Conservation (phyloP, 306 rosid genomes). For the Prunus campanulata region DNA sequence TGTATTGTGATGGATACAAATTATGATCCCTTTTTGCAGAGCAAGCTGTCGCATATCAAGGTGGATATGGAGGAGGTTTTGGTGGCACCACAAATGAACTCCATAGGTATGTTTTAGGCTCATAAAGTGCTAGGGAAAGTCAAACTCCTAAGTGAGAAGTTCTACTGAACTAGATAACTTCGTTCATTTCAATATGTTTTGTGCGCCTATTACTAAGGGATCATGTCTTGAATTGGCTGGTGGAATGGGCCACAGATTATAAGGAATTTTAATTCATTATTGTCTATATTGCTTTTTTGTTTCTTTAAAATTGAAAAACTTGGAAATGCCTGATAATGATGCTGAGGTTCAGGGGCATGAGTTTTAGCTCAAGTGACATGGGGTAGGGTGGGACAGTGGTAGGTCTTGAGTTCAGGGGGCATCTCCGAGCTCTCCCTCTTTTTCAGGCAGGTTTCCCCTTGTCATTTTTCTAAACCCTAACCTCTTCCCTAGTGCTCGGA, state of each 20-base stretch:
- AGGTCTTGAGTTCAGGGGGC: background rate
- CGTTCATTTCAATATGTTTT: no score
- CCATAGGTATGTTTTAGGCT: slow-evolving; percentile 46
- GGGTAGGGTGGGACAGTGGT: background rate
- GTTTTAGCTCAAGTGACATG: background rate
- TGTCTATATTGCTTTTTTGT: background rate
- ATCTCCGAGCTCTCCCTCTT: no score
- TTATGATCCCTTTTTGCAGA: slow-evolving; percentile 41
- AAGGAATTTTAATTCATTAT: background rate
- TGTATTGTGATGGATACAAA: background rate
- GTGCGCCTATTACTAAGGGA: background rate
- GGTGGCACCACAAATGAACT: slow-evolving; percentile 41
- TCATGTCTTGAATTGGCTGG: background rate
- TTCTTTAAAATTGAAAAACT: background rate
- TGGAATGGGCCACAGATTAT: background rate
- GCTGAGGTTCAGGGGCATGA: background rate
- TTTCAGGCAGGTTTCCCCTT: background rate
- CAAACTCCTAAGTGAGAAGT: no score
- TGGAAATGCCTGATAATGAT: background rate
- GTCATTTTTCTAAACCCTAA: background rate
- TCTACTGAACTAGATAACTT: no score
- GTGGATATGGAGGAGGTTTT: slow-evolving; percentile 56
- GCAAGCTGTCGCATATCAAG: slow-evolving; percentile 65
- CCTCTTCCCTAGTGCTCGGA: background rate
- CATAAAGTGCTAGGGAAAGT: no score